Evolutionary conservation across 192 early-diverging fungal species (phyloP), one percentile per base, ranked within the genome.

Genomic region (Coemansia sp.): DNA sequence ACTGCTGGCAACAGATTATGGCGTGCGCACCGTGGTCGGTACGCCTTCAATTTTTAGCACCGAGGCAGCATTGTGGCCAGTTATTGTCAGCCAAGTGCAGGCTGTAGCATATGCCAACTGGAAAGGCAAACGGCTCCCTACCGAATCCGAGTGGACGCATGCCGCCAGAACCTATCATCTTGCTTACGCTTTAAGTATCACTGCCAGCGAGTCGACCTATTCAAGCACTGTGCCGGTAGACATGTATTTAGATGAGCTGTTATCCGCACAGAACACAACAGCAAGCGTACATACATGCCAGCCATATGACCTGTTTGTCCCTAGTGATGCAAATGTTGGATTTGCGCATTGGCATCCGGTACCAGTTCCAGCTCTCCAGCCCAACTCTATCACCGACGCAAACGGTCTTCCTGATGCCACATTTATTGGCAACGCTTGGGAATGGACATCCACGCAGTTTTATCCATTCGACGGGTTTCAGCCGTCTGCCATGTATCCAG

Each of bases 391-490:
- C 47, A 24, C 49, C 39, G 32, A 55, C 7, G 11, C 7, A 8
- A 27, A 47, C n/a, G 0, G 32, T 11, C 21, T 55, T 11, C 65
- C 75, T 3, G 85, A 82, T 1, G 81, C 72, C 0, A 58, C 67
- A 0, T 72, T 79, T 52, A 52, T 73, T 57, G 72, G 83, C 2
- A 79, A 83, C 45, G 83, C 88, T 0, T 97, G 93, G 92, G 95
- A 95, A 50, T 90, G 87, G 91, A 94, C 94, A 0, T 50, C 69
- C 2, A 94, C 91, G 1, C 60, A 72, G 39, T 90, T 90, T 64
- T 82, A 80, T 5, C 67, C 77, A 5, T 74, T 86, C 64, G 75
- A 77, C 2, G 87, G 87, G 4, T 95, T 91, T 60, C 66, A 75
- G 49, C 60, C 82, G 7, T 89, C 87, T 19, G 59, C 72, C 22